These are phyloP conservation scores for Rostrohypoxylon terebratum DNA, from an alignment of 495 filamentous ascomycete species.

Conservation along the genomic window DNA sequence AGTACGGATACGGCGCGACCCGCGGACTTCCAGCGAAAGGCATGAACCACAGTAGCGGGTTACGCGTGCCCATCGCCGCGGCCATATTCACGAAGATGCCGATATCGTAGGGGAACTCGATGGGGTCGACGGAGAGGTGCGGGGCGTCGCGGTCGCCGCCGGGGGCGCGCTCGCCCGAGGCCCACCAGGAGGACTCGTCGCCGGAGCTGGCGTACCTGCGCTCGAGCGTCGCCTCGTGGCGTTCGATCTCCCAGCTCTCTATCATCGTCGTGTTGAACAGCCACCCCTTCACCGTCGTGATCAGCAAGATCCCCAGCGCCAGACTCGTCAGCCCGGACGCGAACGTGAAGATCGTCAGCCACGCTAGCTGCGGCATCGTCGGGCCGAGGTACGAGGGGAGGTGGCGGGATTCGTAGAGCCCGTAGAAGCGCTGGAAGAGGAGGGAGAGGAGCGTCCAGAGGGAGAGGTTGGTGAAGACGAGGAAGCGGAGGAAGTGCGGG, in stretches of 20 bases:
- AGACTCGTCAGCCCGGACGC: conserved; percentile 72
- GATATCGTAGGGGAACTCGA: conserved; percentile 94
- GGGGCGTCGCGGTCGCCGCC: conserved; percentile 45
- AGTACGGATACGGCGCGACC: conserved; percentile 30
- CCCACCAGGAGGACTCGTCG: conserved; percentile 59
- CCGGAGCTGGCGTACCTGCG: conserved; percentile 65
- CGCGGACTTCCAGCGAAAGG: conserved; percentile 59
- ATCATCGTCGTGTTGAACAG: conserved; percentile 77
- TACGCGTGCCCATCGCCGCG: conserved; percentile 76
- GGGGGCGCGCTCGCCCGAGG: conserved; percentile 32
- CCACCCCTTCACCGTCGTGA: conserved; percentile 58
- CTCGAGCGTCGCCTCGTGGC: conserved; percentile 81
- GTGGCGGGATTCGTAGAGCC: conserved; percentile 73
- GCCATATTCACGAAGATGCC: conserved; percentile 84
- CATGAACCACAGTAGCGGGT: conserved; percentile 60
- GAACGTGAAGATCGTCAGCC: conserved; percentile 73
- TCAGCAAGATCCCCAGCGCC: conserved; percentile 72
- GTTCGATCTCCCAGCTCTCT: conserved; percentile 91
- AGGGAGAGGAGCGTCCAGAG: conserved; percentile 72
- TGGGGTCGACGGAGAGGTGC: conserved; percentile 65
- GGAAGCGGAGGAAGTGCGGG: conserved; percentile 90
- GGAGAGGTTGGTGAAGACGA: conserved; percentile 78
- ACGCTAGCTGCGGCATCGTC: conserved; percentile 67
- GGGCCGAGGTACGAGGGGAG: conserved; percentile 89
- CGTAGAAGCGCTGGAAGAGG: conserved; percentile 67